Conservation (phyloP, 176 grass and related monocot species). For the Phragmites australis region DNA sequence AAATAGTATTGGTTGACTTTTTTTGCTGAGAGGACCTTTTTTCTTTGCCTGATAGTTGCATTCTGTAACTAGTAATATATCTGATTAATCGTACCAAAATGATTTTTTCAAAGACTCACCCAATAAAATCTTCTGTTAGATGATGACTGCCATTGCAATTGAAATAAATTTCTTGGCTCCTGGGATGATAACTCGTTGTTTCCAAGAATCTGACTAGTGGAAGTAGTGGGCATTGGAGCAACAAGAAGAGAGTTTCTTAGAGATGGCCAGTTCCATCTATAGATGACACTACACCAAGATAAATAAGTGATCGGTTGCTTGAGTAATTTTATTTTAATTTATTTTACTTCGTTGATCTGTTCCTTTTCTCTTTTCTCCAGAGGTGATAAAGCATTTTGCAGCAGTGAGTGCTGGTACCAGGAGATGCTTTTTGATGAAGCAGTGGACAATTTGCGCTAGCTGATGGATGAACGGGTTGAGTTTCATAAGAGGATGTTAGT, state of each 20-base stretch:
- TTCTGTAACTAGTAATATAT: too few species aligned
- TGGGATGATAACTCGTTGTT: constrained; percentile 98
- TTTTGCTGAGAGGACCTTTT: too few species aligned
- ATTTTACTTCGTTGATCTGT: too few species aligned
- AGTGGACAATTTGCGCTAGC: constrained; percentile 49
- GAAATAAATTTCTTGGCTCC: too few species aligned
- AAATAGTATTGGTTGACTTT: too few species aligned
- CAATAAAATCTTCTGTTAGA: too few species aligned
- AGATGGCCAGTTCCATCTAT: constrained; percentile 71
- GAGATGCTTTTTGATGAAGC: constrained; percentile 59
- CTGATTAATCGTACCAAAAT: too few species aligned
- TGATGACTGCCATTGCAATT: too few species aligned
- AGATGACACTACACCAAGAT: constrained; percentile 66
- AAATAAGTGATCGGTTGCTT: too few species aligned
- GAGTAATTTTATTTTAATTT: too few species aligned
- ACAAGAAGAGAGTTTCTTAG: constrained; percentile 92
- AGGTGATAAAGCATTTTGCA: constrained; percentile 72
- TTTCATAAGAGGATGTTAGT: constrained; percentile 21
- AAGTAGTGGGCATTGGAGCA: constrained; percentile 97
- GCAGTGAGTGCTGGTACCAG: constrained; percentile 59
- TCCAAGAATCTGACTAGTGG: constrained; percentile 96
- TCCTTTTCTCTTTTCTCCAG: constrained; percentile 36
- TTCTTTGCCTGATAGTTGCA: too few species aligned
- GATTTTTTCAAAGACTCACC: too few species aligned
- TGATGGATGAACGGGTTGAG: not conserved